Percentiles rank a stretch among this genome's conserved stretches.
Evolutionary conservation across 1,139 yeast species (phyloP).

Genomic region (Candida sojae): DNA sequence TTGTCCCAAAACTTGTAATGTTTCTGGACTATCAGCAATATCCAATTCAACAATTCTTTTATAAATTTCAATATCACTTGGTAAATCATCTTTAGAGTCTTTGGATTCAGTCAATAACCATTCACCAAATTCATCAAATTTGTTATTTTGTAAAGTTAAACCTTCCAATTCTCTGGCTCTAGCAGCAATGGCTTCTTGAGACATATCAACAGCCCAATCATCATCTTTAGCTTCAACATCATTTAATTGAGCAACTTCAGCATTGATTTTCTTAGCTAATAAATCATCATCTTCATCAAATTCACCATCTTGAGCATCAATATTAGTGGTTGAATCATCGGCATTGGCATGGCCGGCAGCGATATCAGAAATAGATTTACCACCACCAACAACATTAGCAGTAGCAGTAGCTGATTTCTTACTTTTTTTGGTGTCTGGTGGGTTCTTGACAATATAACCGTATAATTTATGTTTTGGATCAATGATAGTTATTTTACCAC

Average conservation of each 20-base stretch:
- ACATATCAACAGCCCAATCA: conserved; percentile 98
- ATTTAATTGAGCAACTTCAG: conserved; percentile 75
- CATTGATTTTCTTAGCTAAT: conserved; percentile 76
- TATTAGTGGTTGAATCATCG: conserved; percentile 32
- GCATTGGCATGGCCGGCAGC: conserved; percentile 70
- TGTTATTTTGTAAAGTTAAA: conserved; percentile 43
- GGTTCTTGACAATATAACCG: conserved; percentile 87
- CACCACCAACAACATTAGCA: conserved; percentile 89
- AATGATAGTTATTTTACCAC: conserved; percentile 86
- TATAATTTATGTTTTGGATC: conserved; percentile 88
- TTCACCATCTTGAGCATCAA: conserved; percentile 26
- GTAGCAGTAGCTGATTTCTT: conserved; percentile 87
- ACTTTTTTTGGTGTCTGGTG: conserved; percentile 64
- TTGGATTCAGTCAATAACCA: conserved; percentile 69
- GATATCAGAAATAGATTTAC: conserved; percentile 74
- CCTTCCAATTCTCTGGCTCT: conserved; percentile 88
- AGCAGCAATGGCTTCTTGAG: conserved; percentile 93
- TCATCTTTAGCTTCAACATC: conserved; percentile 76
- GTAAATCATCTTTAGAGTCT: conserved; percentile 59
- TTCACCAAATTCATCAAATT: conserved; percentile 79
- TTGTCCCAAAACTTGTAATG: conserved; percentile 92
- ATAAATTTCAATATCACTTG: conserved; percentile 86
- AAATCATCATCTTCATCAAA: conserved; percentile 74
- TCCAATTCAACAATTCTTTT: conserved; percentile 85
- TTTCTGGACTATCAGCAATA: conserved; percentile 69